Conservation (phyloP, 345 rosid genomes). For the Euphorbia pulcherrima region DNA sequence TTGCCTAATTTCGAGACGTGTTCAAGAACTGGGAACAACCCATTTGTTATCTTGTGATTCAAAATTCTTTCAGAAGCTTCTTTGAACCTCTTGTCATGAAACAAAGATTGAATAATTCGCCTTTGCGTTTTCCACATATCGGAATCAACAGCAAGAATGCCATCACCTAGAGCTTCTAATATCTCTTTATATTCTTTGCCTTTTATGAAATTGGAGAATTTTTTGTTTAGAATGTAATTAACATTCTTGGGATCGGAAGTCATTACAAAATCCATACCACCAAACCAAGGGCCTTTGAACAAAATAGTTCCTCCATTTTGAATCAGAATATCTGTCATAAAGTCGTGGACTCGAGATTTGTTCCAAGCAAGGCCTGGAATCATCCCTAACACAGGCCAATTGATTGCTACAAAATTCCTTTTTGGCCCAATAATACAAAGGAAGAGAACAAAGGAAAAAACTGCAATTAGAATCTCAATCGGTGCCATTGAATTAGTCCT, state of each 20-base stretch:
- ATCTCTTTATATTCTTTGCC: slow-evolving; percentile 19
- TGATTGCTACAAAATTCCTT: background rate
- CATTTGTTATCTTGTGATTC: slow-evolving; percentile 3
- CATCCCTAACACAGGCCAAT: slow-evolving; percentile 13
- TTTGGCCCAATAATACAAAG: background rate
- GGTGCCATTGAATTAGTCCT: background rate
- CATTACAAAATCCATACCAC: slow-evolving; percentile 1
- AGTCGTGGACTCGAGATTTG: slow-evolving; percentile 3
- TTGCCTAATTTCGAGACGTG: background rate
- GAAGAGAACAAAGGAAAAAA: background rate
- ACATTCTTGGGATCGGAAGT: slow-evolving; percentile 19
- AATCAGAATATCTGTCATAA: background rate
- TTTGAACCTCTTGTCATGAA: slow-evolving; percentile 8
- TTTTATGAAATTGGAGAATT: slow-evolving; percentile 21
- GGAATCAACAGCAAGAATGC: slow-evolving; percentile 14
- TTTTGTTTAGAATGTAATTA: slow-evolving; percentile 12
- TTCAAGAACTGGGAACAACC: slow-evolving; percentile 15
- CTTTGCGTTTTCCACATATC: slow-evolving; percentile 22
- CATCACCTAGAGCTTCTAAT: slow-evolving; percentile 25
- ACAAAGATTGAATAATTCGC: slow-evolving; percentile 10
- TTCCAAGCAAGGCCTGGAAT: background rate
- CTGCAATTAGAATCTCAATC: background rate
- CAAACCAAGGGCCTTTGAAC: slow-evolving; percentile 25
- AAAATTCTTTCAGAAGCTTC: background rate
- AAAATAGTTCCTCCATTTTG: slow-evolving; percentile 6